phyloP scores from a whole-genome alignment of 2,329 filamentous ascomycete genomes.

The Leptographium lundbergii region DNA sequence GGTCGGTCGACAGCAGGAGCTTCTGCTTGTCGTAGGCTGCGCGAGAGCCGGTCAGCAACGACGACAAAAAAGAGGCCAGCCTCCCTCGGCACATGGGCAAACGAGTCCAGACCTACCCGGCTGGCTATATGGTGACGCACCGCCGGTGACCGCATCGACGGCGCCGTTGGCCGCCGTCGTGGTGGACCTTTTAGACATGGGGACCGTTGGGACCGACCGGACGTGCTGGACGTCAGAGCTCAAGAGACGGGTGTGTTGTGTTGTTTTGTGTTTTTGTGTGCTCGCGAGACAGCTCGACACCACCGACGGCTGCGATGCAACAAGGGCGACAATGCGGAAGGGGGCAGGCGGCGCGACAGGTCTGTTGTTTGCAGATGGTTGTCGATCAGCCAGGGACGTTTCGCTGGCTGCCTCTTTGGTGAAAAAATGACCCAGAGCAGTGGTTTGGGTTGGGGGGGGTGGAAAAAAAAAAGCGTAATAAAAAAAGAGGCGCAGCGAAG shows the following conservation, averaged over 20 bases:
- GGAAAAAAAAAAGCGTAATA: neutral
- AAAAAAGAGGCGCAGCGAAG: conserved; percentile 3
- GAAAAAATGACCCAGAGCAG: neutral
- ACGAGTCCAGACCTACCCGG: neutral
- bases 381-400: neutral
- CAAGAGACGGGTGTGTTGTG: too few species aligned
- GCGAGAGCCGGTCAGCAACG: neutral
- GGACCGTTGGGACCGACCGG: neutral
- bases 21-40: conserved; percentile 56
- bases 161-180: conserved; percentile 10
- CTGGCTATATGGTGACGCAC: neutral
- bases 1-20: conserved; percentile 54
- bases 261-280: too few species aligned
- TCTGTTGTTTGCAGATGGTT: neutral
- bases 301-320: too few species aligned
- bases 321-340: neutral
- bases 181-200: conserved; percentile 12
- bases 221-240: neutral
- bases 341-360: neutral
- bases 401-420: neutral
- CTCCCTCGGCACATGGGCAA: neutral
- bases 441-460: neutral
- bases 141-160: neutral
- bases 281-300: too few species aligned
- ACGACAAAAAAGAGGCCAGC: neutral